Base-by-base conservation (phyloP, 1,139 yeast species). In the Lodderomyces jiufengensis region DNA sequence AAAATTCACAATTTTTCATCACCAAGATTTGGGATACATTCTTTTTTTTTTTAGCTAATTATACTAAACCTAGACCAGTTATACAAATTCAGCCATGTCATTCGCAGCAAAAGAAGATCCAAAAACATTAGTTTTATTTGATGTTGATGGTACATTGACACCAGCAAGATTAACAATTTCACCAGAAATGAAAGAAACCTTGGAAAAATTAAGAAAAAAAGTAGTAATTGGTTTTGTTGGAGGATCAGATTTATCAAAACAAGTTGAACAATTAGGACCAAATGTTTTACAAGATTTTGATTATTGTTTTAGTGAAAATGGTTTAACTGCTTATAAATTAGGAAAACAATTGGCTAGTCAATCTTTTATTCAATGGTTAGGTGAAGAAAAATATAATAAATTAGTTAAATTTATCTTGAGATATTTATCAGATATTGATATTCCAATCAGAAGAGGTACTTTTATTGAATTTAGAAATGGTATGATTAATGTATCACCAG, bases 401-500 rank as follows among this genome's bases (percentile, higher is more conserved):
- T 77, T 92, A 54, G 87, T 78, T 52, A 81, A 79, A 65, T 94
- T 87, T 68, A 79, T 88, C 59, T 76, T 92, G 59, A 78, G 76
- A 55, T 87, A 92, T 72, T 76, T 92, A 54, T 63, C 96, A 38
- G 84, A 84, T 31, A 63, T 94, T 42, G 98, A 94, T 47, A 65
- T 92, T 51, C 99, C 99, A 56, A 72, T 81, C 53, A 81, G 90
- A 80, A 83, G 97, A 73, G 99, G 99, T 66, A 92, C 99, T 44
- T 92, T 92, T 65, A 69, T 92, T 51, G 99, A 92, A 73, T 94
- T 92, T 77, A 87, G 99, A 78, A 92, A 92, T 65, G 99, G 99
- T 63, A 90, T 92, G 96, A 86, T 92, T 67, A 92, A 92, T 65
- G 87, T 92, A 44, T 88, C 97, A 12, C 99, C 99, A 50, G 79